A percentile compares a stretch with the other conserved stretches of the same genome.
phyloP scores from a whole-genome alignment of 129 eudicot species.

The Sambucus nigra region DNA sequence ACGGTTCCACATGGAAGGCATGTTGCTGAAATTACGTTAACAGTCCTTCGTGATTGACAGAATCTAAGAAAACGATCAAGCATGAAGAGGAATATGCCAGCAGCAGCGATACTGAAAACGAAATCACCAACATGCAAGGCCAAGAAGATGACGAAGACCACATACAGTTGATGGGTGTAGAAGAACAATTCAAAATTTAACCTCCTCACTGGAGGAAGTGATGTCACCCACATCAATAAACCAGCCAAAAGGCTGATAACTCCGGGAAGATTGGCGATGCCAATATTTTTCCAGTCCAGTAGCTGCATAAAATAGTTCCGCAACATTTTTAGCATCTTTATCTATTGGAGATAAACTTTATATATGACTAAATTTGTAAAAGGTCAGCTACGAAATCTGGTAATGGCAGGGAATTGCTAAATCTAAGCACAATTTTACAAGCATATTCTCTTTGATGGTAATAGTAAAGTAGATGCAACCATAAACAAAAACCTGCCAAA shows the following conservation, averaged over 20 bases:
- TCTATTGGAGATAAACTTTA: neutral
- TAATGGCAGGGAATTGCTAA: neutral
- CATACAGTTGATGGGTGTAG: slow-evolving; percentile 84
- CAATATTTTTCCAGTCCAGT: slow-evolving; percentile 44
- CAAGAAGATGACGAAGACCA: slow-evolving; percentile 71
- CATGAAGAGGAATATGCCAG: slow-evolving; percentile 77
- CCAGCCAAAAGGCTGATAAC: slow-evolving; percentile 78
- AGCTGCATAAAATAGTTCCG: slow-evolving; percentile 33
- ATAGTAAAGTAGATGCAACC: neutral
- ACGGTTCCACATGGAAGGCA: slow-evolving; percentile 80
- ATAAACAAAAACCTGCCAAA: neutral
- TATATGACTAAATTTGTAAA: too few relatives aligned
- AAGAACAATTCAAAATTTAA: slow-evolving; percentile 71
- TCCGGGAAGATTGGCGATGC: slow-evolving; percentile 71
- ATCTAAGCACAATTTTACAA: neutral
- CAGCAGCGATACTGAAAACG: slow-evolving; percentile 47
- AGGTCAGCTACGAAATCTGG: too few relatives aligned
- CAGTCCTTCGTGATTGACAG: slow-evolving; percentile 71
- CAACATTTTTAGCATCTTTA: slow-evolving; percentile 8
- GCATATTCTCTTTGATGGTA: neutral
- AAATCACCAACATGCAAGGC: slow-evolving; percentile 86
- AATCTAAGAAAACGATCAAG: slow-evolving; percentile 85
- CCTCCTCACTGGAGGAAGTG: slow-evolving; percentile 71
- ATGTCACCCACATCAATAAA: slow-evolving; percentile 86
- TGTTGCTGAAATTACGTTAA: slow-evolving; percentile 63